Evolutionary conservation across 352 stramenopile species (phyloP).

Genomic region (Globisporangium mamillatum): DNA sequence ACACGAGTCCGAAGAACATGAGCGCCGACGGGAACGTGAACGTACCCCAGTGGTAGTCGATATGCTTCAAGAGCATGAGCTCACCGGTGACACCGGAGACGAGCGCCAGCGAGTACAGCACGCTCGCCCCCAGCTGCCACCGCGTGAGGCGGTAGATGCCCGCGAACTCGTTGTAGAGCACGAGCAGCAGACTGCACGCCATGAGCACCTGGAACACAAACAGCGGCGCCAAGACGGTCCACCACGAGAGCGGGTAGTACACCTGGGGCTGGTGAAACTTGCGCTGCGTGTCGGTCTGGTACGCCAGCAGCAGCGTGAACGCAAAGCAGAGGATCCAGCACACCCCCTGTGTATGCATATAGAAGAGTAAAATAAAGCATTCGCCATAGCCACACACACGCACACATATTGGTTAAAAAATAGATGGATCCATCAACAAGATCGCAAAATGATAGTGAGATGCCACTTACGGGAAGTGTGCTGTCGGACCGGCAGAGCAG

Average conservation of each 20-base stretch:
- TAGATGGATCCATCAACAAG: background rate
- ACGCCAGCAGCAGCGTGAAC: slow-evolving; percentile 76
- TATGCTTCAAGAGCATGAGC: slow-evolving; percentile 74
- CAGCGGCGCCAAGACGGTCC: slow-evolving; percentile 60
- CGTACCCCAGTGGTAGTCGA: slow-evolving; percentile 69
- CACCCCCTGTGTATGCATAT: slow-evolving; percentile 36
- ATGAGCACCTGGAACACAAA: slow-evolving; percentile 71
- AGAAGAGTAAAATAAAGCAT: slow-evolving; percentile 12
- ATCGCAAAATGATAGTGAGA: background rate
- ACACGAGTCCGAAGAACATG: slow-evolving; percentile 76
- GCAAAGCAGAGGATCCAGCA: slow-evolving; percentile 80
- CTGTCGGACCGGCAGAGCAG: slow-evolving; percentile 76
- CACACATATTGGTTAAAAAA: background rate
- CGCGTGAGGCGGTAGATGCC: slow-evolving; percentile 74
- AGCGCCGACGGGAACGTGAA: slow-evolving; percentile 73
- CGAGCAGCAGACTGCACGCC: slow-evolving; percentile 41
- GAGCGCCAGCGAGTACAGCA: slow-evolving; percentile 68
- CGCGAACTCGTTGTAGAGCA: slow-evolving; percentile 79
- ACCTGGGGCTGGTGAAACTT: slow-evolving; percentile 23
- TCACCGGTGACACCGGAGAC: slow-evolving; percentile 57
- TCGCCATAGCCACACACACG: background rate
- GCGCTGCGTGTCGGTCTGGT: slow-evolving; percentile 63
- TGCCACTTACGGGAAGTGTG: slow-evolving; percentile 55
- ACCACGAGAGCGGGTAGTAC: slow-evolving; percentile 63
- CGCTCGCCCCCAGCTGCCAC: slow-evolving; percentile 70